Evolutionary conservation across 495 filamentous ascomycete genomes (phyloP).

Genomic region (Neurospora sp.): DNA sequence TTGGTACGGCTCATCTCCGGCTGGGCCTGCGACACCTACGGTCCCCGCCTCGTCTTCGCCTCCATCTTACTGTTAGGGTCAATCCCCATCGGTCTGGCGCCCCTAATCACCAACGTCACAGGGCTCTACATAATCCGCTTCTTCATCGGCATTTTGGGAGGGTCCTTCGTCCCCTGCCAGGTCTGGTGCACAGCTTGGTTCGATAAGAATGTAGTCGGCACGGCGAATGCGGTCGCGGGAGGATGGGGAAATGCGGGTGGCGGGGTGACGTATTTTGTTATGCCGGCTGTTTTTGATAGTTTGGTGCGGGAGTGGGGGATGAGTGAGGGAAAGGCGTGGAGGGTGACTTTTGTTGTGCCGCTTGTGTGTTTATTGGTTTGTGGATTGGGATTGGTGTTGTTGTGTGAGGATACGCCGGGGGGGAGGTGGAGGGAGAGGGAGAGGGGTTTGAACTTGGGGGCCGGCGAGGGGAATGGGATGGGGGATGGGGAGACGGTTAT

Average conservation of each 20-base stretch:
- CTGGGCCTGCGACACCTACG: slow-evolving; percentile 74
- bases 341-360: slow-evolving; percentile 74
- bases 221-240: slow-evolving; percentile 77
- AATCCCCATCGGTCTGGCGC: slow-evolving; percentile 80
- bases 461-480: too few species aligned
- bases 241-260: slow-evolving; percentile 88
- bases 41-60: slow-evolving; percentile 74
- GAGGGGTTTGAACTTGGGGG: too few species aligned
- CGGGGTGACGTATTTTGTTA: slow-evolving; percentile 81
- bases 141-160: slow-evolving; percentile 89
- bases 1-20: slow-evolving; percentile 76
- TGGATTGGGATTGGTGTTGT: slow-evolving; percentile 58
- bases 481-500: background rate
- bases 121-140: slow-evolving; percentile 75
- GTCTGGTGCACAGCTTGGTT: slow-evolving; percentile 96
- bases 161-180: slow-evolving; percentile 86
- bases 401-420: slow-evolving; percentile 77
- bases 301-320: slow-evolving; percentile 51
- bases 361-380: slow-evolving; percentile 60
- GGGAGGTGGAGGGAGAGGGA: slow-evolving; percentile 55
- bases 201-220: slow-evolving; percentile 90
- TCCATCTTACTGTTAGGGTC: slow-evolving; percentile 63
- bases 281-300: slow-evolving; percentile 85
- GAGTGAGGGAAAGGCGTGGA: slow-evolving; percentile 62
- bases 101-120: slow-evolving; percentile 55